These are phyloP conservation scores for Candida sanyiensis DNA, from an alignment of 805 yeast species.

Conservation along the genomic window DNA sequence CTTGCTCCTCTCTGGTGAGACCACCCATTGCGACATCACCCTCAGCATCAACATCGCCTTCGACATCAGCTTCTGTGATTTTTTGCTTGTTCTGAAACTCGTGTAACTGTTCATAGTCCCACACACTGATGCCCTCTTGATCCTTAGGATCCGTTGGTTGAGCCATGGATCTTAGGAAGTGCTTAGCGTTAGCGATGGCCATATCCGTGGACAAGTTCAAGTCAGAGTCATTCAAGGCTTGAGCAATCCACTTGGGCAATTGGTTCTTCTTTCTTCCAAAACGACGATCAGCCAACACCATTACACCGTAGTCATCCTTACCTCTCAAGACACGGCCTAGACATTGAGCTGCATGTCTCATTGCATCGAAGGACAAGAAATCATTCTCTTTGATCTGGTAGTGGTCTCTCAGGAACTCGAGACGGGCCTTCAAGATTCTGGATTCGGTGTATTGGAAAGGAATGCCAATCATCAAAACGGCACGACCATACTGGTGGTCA, in stretches of 20 bases:
- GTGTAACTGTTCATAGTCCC: constrained; percentile 71
- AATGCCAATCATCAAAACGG: constrained; percentile 97
- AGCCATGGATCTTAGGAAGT: constrained; percentile 86
- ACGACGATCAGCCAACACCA: constrained; percentile 95
- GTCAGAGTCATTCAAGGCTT: constrained; percentile 88
- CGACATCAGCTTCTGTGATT: constrained; percentile 18
- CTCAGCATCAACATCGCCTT: constrained; percentile 26
- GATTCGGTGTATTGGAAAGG: constrained; percentile 99
- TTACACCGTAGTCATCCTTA: constrained; percentile 96
- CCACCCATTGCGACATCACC: too few species aligned
- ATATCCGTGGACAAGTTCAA: constrained; percentile 90
- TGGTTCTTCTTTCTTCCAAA: constrained; percentile 82
- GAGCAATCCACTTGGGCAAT: constrained; percentile 95
- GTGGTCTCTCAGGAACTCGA: constrained; percentile 89
- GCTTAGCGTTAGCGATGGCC: constrained; percentile 93
- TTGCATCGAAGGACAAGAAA: constrained; percentile 94
- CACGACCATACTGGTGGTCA: constrained; percentile 96
- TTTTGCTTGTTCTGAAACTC: constrained; percentile 51
- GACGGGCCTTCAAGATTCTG: constrained; percentile 87
- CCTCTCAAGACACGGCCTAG: constrained; percentile 96
- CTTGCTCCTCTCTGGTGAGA: constrained; percentile 21
- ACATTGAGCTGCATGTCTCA: constrained; percentile 99
- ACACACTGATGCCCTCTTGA: constrained; percentile 90
- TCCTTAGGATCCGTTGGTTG: constrained; percentile 88
- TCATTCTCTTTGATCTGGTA: constrained; percentile 91